Evolutionary conservation across 1,284 basidiomycete species (phyloP).

Genomic region (Athelia sp.): DNA sequence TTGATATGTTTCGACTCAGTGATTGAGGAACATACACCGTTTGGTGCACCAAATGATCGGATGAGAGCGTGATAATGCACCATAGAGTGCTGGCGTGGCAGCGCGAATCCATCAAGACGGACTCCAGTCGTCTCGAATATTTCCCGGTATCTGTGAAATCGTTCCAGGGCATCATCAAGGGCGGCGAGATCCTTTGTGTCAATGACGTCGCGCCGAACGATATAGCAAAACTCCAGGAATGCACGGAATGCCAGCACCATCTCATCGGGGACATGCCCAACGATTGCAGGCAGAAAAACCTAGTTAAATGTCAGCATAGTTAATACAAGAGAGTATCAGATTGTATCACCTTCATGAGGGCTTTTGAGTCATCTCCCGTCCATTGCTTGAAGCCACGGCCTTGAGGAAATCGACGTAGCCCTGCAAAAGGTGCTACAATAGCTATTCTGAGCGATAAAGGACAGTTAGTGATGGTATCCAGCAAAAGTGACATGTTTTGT

Average conservation of each 20-base stretch:
- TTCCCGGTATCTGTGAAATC: slow-evolving; percentile 8
- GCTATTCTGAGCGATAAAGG: not conserved
- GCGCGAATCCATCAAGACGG: slow-evolving; percentile 9
- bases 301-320: slow-evolving; percentile 1
- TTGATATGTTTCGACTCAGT: slow-evolving; percentile 11
- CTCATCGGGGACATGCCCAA: slow-evolving; percentile 4
- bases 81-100: slow-evolving; percentile 16
- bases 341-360: slow-evolving; percentile 16
- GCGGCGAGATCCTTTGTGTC: not conserved
- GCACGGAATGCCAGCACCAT: slow-evolving; percentile 9
- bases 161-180: not conserved
- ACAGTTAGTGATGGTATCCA: no score
- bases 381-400: slow-evolving; percentile 19
- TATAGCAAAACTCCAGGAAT: slow-evolving; percentile 14
- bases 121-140: slow-evolving; percentile 7
- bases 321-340: not conserved
- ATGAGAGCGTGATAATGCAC: slow-evolving; percentile 4
- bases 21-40: slow-evolving; percentile 11
- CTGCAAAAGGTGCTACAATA: slow-evolving; percentile 17
- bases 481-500: not conserved
- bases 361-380: slow-evolving; percentile 23
- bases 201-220: slow-evolving; percentile 8
- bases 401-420: slow-evolving; percentile 20
- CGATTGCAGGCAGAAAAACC: slow-evolving; percentile 9
- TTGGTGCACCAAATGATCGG: slow-evolving; percentile 2